Evolutionary conservation across 805 yeast genomes (phyloP).

Genomic region (Hagleromyces aurorensis): DNA sequence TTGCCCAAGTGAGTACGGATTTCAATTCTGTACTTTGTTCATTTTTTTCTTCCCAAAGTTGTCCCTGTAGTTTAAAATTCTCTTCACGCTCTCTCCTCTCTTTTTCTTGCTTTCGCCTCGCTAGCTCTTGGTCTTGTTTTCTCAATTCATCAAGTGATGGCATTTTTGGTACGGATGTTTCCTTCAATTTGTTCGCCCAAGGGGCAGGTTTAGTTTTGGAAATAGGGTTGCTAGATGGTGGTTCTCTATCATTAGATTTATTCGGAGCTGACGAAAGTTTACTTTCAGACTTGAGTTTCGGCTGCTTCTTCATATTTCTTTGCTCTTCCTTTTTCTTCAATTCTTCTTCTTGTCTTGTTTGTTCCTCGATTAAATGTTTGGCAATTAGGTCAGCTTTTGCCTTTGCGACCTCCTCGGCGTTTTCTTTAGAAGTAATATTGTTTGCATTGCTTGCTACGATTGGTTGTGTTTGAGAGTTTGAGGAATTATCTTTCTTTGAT

Average conservation of each 20-base stretch:
- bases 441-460: conserved; percentile 6
- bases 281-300: conserved; percentile 3
- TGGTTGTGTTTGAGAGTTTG: neutral
- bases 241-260: neutral
- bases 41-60: conserved; percentile 16
- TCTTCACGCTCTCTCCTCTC: conserved; percentile 13
- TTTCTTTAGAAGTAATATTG: too few relatives aligned
- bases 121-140: conserved; percentile 15
- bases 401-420: too few relatives aligned
- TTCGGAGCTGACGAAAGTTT: neutral
- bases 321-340: conserved; percentile 8
- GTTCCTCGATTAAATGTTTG: conserved; percentile 13
- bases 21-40: conserved; percentile 16
- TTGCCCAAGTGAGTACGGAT: conserved; percentile 27
- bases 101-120: conserved; percentile 10
- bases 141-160: conserved; percentile 19
- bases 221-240: conserved; percentile 2
- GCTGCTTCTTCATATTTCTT: conserved; percentile 11
- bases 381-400: conserved; percentile 22
- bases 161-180: conserved; percentile 12
- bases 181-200: conserved; percentile 23
- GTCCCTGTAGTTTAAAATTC: conserved; percentile 17
- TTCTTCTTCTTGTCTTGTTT: conserved; percentile 11
- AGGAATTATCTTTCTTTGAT: neutral
- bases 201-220: conserved; percentile 21